phyloP scores from a whole-genome alignment of 2,329 filamentous ascomycete species.

The Fusarium fracticaudum region DNA sequence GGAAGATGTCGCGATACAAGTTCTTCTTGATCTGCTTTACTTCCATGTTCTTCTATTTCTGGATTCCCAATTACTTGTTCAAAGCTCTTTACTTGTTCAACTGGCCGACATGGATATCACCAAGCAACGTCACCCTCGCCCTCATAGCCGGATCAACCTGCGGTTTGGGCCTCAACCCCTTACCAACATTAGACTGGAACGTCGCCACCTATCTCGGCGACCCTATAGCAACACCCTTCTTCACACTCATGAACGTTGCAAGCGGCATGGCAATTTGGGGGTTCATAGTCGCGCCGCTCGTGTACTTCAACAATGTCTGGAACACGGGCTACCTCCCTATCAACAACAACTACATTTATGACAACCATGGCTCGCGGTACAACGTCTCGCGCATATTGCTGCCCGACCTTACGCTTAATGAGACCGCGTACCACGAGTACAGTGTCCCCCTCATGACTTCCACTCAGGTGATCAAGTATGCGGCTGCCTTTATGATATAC shows the following conservation, averaged over 20 bases:
- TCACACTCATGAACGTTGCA: conserved; percentile 44
- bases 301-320: conserved; percentile 58
- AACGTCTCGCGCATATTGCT: conserved; percentile 63
- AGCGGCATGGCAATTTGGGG: conserved; percentile 58
- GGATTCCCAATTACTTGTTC: conserved; percentile 62
- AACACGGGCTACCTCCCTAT: conserved; percentile 65
- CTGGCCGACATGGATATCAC: conserved; percentile 62
- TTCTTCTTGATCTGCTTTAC: conserved; percentile 56
- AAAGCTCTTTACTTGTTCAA: conserved; percentile 56
- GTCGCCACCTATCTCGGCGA: conserved; percentile 43
- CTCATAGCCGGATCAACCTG: conserved; percentile 49
- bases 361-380: conserved; percentile 64
- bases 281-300: conserved; percentile 59
- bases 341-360: conserved; percentile 62
- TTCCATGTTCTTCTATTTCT: conserved; percentile 62
- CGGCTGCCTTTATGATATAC: conserved; percentile 44
- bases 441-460: conserved; percentile 62
- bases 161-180: conserved; percentile 51
- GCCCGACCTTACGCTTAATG: conserved; percentile 58
- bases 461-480: conserved; percentile 52
- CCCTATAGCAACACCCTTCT: conserved; percentile 45
- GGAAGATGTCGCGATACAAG: conserved; percentile 44
- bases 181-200: conserved; percentile 55
- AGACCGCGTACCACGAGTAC: conserved; percentile 61
- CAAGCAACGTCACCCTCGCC: conserved; percentile 49